A percentile compares a stretch with the other conserved stretches of the same genome.
Conservation (phyloP, 2,329 filamentous ascomycete species). For the Beauveria bassiana region DNA sequence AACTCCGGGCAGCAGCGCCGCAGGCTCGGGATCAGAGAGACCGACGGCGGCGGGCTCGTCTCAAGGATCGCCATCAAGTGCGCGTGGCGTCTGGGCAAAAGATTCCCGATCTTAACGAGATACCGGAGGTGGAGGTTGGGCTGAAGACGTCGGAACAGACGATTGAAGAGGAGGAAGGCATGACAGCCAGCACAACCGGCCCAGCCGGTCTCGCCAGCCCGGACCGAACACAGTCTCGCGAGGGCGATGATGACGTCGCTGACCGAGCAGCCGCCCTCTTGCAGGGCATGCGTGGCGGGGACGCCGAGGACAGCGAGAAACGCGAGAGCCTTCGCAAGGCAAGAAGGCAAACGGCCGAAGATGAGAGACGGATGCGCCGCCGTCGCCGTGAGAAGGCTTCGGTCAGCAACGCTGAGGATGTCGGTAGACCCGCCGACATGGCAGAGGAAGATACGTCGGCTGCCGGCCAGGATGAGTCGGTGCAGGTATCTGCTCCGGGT, state of each 20-base stretch:
- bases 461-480: slow-evolving; percentile 10
- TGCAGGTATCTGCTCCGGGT: background rate
- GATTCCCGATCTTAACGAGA: slow-evolving; percentile 63
- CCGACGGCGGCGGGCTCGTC: slow-evolving; percentile 72
- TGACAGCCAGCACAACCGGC: slow-evolving; percentile 33
- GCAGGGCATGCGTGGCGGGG: slow-evolving; percentile 69
- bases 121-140: slow-evolving; percentile 44
- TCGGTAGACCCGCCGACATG: slow-evolving; percentile 14
- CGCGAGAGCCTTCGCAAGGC: slow-evolving; percentile 53
- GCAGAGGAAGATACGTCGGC: slow-evolving; percentile 18
- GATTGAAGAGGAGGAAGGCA: slow-evolving; percentile 39
- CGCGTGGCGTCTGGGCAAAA: slow-evolving; percentile 84
- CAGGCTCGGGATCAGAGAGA: slow-evolving; percentile 86
- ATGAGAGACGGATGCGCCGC: slow-evolving; percentile 62
- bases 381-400: slow-evolving; percentile 56
- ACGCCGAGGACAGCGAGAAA: slow-evolving; percentile 47
- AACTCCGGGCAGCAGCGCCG: slow-evolving; percentile 85
- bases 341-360: slow-evolving; percentile 66
- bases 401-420: slow-evolving; percentile 24
- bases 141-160: slow-evolving; percentile 27
- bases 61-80: slow-evolving; percentile 87
- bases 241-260: slow-evolving; percentile 65
- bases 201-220: slow-evolving; percentile 42
- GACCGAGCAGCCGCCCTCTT: slow-evolving; percentile 76
- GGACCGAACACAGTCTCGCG: slow-evolving; percentile 30